Conservation (phyloP, 2,329 filamentous ascomycete genomes). For the Diplodia seriata region DNA sequence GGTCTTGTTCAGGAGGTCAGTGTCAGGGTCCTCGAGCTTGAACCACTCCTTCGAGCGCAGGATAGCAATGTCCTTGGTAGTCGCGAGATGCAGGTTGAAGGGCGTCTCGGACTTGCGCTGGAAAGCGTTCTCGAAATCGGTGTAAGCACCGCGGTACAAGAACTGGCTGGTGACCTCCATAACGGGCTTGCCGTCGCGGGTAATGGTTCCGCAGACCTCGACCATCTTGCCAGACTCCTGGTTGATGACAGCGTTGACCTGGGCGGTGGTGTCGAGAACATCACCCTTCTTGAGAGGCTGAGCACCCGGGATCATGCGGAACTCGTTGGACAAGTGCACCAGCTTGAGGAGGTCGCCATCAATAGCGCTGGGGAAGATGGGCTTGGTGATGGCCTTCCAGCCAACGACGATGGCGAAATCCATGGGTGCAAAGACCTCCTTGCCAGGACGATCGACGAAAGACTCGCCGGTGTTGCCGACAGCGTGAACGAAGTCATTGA, state of each 20-base stretch:
- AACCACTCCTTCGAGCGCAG: slow-evolving; percentile 99
- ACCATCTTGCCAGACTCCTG: slow-evolving; percentile 99
- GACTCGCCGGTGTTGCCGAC: slow-evolving; percentile 98
- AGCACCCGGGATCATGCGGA: slow-evolving; percentile 97
- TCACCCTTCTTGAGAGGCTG: slow-evolving; percentile 96
- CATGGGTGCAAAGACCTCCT: slow-evolving; percentile 95
- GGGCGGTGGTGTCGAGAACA: slow-evolving; percentile 87
- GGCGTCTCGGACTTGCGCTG: slow-evolving; percentile 95
- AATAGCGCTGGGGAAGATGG: slow-evolving; percentile 95
- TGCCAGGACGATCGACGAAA: slow-evolving; percentile 93
- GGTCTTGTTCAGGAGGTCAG: slow-evolving; percentile 89
- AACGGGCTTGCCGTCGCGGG: slow-evolving; percentile 79
- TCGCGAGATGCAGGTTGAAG: slow-evolving; percentile 87
- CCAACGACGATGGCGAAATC: slow-evolving; percentile 98
- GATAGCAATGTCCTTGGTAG: slow-evolving; percentile 90
- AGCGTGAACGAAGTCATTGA: slow-evolving; percentile 98
- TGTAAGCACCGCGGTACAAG: slow-evolving; percentile 91
- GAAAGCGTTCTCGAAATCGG: slow-evolving; percentile 97
- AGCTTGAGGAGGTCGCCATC: slow-evolving; percentile 96
- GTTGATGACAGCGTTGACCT: slow-evolving; percentile 97
- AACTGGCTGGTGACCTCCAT: slow-evolving; percentile 99
- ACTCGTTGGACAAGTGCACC: slow-evolving; percentile 94
- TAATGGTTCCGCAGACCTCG: slow-evolving; percentile 97
- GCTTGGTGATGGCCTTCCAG: slow-evolving; percentile 99
- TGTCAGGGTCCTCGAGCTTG: slow-evolving; percentile 80